Evolutionary conservation across 2,329 filamentous ascomycete species (phyloP), one percentile per base, ranked within the genome.

Genomic region (Diaporthe helianthi): DNA sequence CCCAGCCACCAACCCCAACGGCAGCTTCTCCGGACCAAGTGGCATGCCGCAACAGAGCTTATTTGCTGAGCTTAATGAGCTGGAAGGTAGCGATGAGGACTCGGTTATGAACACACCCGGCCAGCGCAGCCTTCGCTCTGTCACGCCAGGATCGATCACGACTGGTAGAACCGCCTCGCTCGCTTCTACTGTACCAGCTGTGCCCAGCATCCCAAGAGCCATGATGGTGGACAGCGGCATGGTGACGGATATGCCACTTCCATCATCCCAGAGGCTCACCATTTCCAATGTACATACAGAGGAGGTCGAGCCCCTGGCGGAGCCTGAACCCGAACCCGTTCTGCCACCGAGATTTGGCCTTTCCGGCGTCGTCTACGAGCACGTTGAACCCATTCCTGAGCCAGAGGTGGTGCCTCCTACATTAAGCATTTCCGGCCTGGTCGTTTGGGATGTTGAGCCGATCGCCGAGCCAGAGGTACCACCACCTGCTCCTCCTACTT

Each of bases 61-160:
- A 63, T 97, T 96, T 78, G 94, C 94, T 49, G 96, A 99, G 79
- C 86, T 99, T 51, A 93, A 92, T 65, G 93, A 93, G 73, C 83
- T 98, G 52, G 91, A 89, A 71, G 89, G 89, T 72, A 91, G 92
- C 73, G 92, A 93, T 72, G 92, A 93, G 70, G 90, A 91, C 71
- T 90, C 92, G 66, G 83, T 80, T 69, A 83, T 83, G 22, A 85
- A 81, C 31, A 90, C 87, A 36, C 88, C 88, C 31, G 86, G 84
- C 72, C 83, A 83, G 46, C 78, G 81, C 52, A 83, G 83, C 70
- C 75, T 80, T 26, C 83, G 83, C 52, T 84, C 81, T 22, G 74
- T 79, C 52, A 87, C 85, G 7, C 85, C 86, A 26, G 83, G 79
- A 31, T 87, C 86, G 13, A 77, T 80, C 26, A 77, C 75, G 55